Conservation (phyloP, 176 grass and related monocot genomes). For the Neostapfia colusana region DNA sequence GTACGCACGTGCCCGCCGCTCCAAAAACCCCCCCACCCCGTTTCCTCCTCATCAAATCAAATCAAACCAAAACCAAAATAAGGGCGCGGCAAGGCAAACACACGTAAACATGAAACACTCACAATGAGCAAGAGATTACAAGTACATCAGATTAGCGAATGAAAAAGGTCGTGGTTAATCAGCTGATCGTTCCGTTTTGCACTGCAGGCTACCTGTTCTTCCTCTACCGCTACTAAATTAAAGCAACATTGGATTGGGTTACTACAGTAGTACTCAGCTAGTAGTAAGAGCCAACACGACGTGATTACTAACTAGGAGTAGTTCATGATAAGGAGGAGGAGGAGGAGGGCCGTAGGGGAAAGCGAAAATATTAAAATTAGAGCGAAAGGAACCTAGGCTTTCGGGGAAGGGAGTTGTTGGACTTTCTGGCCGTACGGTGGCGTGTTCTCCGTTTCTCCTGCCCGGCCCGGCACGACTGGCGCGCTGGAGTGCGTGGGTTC, state of each 20-base stretch:
- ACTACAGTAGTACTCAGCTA: neutral
- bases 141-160: neutral
- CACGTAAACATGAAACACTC: neutral
- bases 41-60: neutral
- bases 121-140: neutral
- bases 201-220: neutral
- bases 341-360: no score
- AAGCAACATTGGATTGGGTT: constrained; percentile 8
- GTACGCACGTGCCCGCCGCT: constrained; percentile 40
- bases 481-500: neutral
- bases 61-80: neutral
- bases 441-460: no score
- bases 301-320: constrained; percentile 35
- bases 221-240: constrained; percentile 34
- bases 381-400: constrained; percentile 37
- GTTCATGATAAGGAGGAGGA: constrained; percentile 31
- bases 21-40: neutral
- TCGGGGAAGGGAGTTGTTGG: constrained; percentile 15
- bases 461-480: no score
- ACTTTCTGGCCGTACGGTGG: constrained; percentile 32
- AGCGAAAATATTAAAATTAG: constrained; percentile 19
- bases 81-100: neutral
- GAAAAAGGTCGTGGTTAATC: neutral
- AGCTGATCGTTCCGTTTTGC: constrained; percentile 11
- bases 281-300: neutral